These are phyloP conservation scores for Carex littledalei DNA, from an alignment of 176 grass and related monocot genomes.

Conservation along the genomic window DNA sequence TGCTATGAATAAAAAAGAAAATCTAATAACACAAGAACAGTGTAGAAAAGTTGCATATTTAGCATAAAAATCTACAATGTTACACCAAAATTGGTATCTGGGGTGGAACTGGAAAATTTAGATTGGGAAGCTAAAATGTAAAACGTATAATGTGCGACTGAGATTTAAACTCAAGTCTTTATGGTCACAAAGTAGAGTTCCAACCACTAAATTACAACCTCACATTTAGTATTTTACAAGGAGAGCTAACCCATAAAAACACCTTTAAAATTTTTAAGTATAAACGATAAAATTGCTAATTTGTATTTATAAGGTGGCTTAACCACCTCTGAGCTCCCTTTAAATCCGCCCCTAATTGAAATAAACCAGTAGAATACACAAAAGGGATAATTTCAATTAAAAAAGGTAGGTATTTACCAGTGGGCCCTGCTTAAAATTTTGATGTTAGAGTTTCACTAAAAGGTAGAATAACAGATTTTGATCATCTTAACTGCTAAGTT, in stretches of 20 bases:
- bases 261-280: no score
- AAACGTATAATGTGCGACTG: no score
- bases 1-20: neutral
- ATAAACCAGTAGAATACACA: neutral
- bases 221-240: no score
- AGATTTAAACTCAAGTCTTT: no score
- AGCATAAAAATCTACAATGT: neutral
- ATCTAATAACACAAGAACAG: neutral
- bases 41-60: neutral
- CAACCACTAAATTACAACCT: no score
- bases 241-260: no score
- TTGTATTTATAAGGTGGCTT: no score
- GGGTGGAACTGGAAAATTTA: no score
- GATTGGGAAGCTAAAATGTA: no score
- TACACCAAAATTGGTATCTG: neutral
- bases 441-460: neutral
- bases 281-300: no score
- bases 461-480: neutral
- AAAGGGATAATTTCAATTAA: neutral
- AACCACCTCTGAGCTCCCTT: no score
- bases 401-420: neutral
- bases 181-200: no score
- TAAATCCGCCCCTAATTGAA: neutral
- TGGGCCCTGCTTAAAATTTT: neutral
- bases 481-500: conserved; percentile 1